Evolutionary conservation across 2,329 filamentous ascomycete genomes (phyloP).

Genomic region (Mycosphaerelloides madeirae): DNA sequence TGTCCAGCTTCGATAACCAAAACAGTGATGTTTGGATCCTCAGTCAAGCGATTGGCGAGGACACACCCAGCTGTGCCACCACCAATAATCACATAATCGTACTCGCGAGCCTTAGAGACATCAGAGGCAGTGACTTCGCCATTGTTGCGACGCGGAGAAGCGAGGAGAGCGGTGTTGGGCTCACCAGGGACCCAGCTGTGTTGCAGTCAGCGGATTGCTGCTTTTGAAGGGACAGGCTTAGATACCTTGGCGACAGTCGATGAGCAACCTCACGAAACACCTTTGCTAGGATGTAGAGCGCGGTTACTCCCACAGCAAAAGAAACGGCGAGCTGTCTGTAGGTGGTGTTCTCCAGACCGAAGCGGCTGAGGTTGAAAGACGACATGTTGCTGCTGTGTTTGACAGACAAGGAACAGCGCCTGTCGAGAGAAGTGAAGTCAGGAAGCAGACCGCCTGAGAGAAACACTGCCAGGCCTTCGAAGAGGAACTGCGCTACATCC

Average conservation of each 20-base stretch:
- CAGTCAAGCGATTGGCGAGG: conserved; percentile 24
- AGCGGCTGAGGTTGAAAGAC: no score
- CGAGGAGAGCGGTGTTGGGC: conserved; percentile 14
- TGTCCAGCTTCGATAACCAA: conserved; percentile 28
- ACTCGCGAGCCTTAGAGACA: conserved; percentile 8
- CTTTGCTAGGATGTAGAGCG: conserved; percentile 1
- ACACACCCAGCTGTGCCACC: conserved; percentile 25
- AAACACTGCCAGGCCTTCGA: no score
- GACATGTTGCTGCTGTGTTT: no score
- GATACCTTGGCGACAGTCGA: conserved; percentile 1
- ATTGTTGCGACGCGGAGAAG: conserved; percentile 7
- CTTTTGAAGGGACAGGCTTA: not conserved
- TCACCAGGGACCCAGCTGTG: conserved; percentile 9
- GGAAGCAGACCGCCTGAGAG: no score
- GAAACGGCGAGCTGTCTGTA: conserved; percentile 1
- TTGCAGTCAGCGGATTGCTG: no score
- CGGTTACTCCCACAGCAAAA: not conserved
- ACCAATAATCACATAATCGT: conserved; percentile 24
- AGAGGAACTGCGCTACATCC: no score
- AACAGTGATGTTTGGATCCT: conserved; percentile 25
- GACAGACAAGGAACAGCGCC: no score
- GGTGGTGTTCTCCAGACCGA: not conserved
- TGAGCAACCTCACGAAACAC: conserved; percentile 3
- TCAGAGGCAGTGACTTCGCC: conserved; percentile 6
- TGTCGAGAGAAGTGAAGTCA: no score